These are phyloP conservation scores for Kwoniella dendrophila DNA, from an alignment of 768 basidiomycete genomes.

Conservation along the genomic window DNA sequence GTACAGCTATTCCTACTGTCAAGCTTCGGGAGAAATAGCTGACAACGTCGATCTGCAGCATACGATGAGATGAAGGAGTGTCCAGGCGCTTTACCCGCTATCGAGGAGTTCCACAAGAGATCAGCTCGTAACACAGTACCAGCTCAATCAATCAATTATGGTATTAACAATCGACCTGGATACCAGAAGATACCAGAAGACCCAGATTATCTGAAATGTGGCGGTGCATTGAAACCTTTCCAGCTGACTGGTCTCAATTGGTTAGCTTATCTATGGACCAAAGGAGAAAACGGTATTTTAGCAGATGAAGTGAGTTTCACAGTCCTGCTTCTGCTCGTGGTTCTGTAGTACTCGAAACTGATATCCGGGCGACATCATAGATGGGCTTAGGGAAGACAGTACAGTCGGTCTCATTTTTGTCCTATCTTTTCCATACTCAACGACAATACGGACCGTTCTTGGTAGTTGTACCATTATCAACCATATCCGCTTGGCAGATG, in stretches of 20 bases:
- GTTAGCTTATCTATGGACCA: conserved; percentile 95
- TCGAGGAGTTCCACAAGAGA: conserved; percentile 75
- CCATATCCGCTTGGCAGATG: conserved; percentile 96
- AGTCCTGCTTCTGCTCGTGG: background rate
- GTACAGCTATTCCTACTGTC: conserved; percentile 7
- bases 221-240: conserved; percentile 92
- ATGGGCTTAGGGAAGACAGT: conserved; percentile 99
- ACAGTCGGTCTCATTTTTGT: conserved; percentile 92
- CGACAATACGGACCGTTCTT: conserved; percentile 96
- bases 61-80: conserved; percentile 68
- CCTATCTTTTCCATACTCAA: conserved; percentile 88
- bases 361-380: conserved; percentile 44
- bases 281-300: conserved; percentile 92
- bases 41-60: conserved; percentile 21
- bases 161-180: conserved; percentile 68
- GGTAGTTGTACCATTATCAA: conserved; percentile 95
- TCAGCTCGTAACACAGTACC: conserved; percentile 80
- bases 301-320: conserved; percentile 72
- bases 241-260: conserved; percentile 97
- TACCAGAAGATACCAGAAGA: conserved; percentile 84
- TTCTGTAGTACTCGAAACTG: background rate
- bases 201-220: conserved; percentile 81
- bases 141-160: conserved; percentile 74
- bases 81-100: conserved; percentile 70
- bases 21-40: background rate